A percentile compares a stretch with the other conserved stretches of the same genome.
These are phyloP conservation scores for Beta corolliflora DNA, from an alignment of 179 eudicot genomes.

Conservation along the genomic window DNA sequence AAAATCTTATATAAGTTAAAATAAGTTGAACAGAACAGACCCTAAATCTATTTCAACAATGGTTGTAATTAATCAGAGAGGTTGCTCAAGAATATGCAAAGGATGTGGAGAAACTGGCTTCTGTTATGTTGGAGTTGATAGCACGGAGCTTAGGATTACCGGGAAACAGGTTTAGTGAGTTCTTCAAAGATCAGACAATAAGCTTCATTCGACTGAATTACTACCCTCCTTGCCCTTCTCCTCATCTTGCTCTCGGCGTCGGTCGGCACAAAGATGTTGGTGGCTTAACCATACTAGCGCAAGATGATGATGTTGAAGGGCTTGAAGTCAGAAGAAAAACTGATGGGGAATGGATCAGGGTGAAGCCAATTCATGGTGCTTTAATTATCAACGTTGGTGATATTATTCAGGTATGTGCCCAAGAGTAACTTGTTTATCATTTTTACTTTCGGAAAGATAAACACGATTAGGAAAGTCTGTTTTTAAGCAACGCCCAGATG, in stretches of 20 bases:
- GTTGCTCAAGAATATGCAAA: conserved; percentile 28
- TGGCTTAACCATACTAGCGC: conserved; percentile 48
- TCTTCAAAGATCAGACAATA: conserved; percentile 36
- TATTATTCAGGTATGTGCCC: conserved; percentile 40
- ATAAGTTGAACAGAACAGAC: too few species aligned
- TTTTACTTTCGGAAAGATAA: too few species aligned
- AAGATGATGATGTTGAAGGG: conserved; percentile 48
- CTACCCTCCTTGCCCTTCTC: conserved; percentile 48
- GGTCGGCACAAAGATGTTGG: conserved; percentile 49
- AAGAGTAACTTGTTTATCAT: background rate
- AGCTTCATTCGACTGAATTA: conserved; percentile 40
- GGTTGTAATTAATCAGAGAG: conserved; percentile 9
- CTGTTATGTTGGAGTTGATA: conserved; percentile 43
- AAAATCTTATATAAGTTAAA: too few species aligned
- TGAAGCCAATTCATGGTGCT: conserved; percentile 41
- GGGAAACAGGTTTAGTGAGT: conserved; percentile 18
- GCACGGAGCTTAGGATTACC: conserved; percentile 42
- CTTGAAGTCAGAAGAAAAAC: conserved; percentile 41
- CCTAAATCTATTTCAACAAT: too few species aligned
- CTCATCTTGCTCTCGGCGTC: conserved; percentile 49
- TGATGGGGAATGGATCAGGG: conserved; percentile 51
- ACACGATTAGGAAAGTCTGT: too few species aligned
- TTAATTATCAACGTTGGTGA: conserved; percentile 46
- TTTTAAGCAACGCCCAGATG: too few species aligned
- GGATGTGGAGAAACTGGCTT: conserved; percentile 36